Base-by-base conservation (phyloP, 2,329 filamentous ascomycete genomes). In the Camptophora hylomeconis region DNA sequence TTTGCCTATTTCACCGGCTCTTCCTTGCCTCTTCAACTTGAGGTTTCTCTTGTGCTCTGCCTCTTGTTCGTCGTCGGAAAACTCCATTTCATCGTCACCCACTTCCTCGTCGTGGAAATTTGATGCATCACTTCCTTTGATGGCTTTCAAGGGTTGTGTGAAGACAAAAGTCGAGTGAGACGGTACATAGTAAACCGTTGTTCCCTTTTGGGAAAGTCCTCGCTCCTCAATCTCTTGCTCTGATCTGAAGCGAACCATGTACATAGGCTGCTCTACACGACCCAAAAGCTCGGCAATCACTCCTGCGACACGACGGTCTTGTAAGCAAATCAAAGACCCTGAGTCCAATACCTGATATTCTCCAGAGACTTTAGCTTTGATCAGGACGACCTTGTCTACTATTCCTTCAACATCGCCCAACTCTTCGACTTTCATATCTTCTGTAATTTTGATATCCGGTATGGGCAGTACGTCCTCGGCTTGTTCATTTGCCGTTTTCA, bases 61-160 rank as follows among this genome's bases (percentile, higher is more conserved):
- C 54, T 98, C 89, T 43, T 81, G 80, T 56, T 98, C 89, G 46
- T 98, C 89, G 43, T 98, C 89, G 0, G 87, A 94, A 52, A 95
- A 95, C 49, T 95, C 89, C 44, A 83, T 70, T 50, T 95, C 87
- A 20, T 92, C 81, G 17, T 80, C 77, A 10, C 60, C 74, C 5
- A 84, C 69, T 57, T 95, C 87, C 52, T 98, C 89, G 43, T 95
- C 89, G 53, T 93, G 80, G 31, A 93, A 67, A 50, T 95, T 95
- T 28, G 83, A 92, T 6, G 89, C 87, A 53, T 98, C 89, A 7
- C 83, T 89, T 35, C 84, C 83, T 57, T 92, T 95, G 46, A 79
- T 51, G 29, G 65, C 68, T 53, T 78, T 80, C 33, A 95, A 61
- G 5, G 77, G 73, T 50, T 89, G 71, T 0, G 87, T 94, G 48